phyloP scores from a whole-genome alignment of 2,329 filamentous ascomycete species.

The Stagonosporopsis rhizophila region DNA sequence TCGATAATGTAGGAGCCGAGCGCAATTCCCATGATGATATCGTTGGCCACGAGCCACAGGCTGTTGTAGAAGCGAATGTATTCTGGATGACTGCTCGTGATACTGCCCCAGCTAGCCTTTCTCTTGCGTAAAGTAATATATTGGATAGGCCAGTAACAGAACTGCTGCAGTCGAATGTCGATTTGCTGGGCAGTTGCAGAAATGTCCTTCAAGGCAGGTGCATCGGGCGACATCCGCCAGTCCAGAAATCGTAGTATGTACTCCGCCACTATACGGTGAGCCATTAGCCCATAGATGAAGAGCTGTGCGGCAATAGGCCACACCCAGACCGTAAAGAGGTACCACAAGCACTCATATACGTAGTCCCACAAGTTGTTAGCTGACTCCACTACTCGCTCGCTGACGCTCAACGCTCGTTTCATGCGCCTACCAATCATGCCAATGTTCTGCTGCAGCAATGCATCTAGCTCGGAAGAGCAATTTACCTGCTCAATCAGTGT shows the following conservation, averaged over 20 bases:
- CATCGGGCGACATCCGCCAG: constrained; percentile 77
- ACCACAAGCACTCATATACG: constrained; percentile 71
- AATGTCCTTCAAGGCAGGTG: constrained; percentile 89
- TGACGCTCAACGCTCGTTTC: constrained; percentile 87
- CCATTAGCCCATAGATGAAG: constrained; percentile 80
- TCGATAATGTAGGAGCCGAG: constrained; percentile 97
- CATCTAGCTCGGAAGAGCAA: constrained; percentile 89
- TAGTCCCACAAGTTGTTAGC: constrained; percentile 85
- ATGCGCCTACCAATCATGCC: constrained; percentile 81
- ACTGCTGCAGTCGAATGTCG: constrained; percentile 95
- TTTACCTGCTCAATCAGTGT: constrained; percentile 93
- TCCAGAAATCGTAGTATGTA: constrained; percentile 79
- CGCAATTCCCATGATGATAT: constrained; percentile 97
- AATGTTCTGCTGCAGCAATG: constrained; percentile 86
- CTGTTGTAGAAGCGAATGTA: constrained; percentile 99
- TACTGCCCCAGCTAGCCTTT: constrained; percentile 92
- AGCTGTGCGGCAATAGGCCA: constrained; percentile 75
- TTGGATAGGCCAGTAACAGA: constrained; percentile 98
- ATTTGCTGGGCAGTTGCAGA: constrained; percentile 97
- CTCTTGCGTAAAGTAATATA: constrained; percentile 89
- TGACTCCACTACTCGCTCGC: constrained; percentile 91
- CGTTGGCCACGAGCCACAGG: constrained; percentile 96
- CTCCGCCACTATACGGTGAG: constrained; percentile 82
- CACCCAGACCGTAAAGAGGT: constrained; percentile 74
- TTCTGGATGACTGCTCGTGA: constrained; percentile 93